Percentiles rank a stretch among this genome's conserved stretches.
Conservation (phyloP, 139 green algal genomes). For the Auxenochlorella pyrenoidosa region DNA sequence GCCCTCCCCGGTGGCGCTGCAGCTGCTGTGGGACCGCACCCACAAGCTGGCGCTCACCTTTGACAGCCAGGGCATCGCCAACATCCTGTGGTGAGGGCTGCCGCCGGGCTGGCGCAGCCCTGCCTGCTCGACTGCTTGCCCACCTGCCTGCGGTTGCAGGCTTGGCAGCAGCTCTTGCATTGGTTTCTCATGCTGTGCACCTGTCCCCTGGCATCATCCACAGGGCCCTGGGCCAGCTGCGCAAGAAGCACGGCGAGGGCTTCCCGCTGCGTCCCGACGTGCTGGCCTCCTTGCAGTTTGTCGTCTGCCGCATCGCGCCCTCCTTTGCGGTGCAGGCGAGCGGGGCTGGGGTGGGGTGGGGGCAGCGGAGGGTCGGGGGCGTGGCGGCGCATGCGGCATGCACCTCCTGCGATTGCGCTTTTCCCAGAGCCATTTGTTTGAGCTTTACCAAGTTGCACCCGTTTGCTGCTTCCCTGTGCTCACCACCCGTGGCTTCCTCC, state of each 20-base stretch:
- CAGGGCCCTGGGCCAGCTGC: slow-evolving; percentile 31
- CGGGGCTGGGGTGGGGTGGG: background rate
- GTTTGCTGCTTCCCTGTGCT: too few relatives aligned
- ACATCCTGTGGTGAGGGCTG: slow-evolving; percentile 28
- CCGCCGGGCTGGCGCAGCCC: too few relatives aligned
- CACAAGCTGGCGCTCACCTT: background rate
- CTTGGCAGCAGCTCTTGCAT: too few relatives aligned
- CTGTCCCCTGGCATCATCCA: background rate
- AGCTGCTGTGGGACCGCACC: slow-evolving; percentile 35
- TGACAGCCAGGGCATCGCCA: slow-evolving; percentile 8
- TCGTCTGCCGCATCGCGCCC: background rate
- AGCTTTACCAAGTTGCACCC: too few relatives aligned
- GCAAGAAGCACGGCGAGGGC: background rate
- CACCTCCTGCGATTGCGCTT: too few relatives aligned
- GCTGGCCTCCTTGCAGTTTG: slow-evolving; percentile 1
- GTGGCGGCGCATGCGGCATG: too few relatives aligned
- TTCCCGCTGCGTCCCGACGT: slow-evolving; percentile 15
- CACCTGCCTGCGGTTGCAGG: background rate
- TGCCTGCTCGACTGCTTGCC: background rate
- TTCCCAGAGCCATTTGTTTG: too few relatives aligned
- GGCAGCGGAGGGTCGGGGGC: background rate
- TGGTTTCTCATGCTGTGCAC: too few relatives aligned
- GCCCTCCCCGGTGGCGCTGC: background rate
- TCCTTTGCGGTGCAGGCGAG: slow-evolving; percentile 8
- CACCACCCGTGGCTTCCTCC: background rate